Evolutionary conservation across 108 stramenopile genomes (phyloP), one percentile per base, ranked within the genome.

Genomic region (Bacterosira constricta): DNA sequence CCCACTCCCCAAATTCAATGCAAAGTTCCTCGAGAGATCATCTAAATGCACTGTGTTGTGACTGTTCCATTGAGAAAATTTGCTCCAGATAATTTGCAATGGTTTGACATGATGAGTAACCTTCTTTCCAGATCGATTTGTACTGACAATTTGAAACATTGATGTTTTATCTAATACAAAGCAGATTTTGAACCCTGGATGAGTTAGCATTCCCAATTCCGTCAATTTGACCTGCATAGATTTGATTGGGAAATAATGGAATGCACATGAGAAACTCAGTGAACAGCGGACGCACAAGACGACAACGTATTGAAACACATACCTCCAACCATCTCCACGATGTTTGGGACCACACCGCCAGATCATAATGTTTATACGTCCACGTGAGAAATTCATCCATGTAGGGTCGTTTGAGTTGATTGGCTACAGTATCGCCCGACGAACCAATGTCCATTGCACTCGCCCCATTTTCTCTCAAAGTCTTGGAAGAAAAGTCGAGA

Each of bases 321-420:
- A 56, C 55, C 72, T 98, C 98, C 12, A 98, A 83, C 95, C 97
- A 99, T 53, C 95, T 76, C 98, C 98, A 99, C 6, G 86, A 88
- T 21, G 98, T 99, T 81, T 99, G 98, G 17, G 79, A 82, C 98
- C 98, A 99, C 6, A 97, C 91, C 0, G 92, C 94, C 39, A 99
- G 69, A 79, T 99, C 96, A 72, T 96, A 99, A 72, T 92, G 54
- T 47, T 82, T 78, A 80, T 97, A 99, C 34, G 82, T 81, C 39
- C 76, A 63, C 0, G 83, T 64, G 0, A 98, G 81, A 55, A 98
- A 98, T 8, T 89, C 75, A 78, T 97, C 94, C 91, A 97, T 92
- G 71, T 87, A 84, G 0, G 97, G 97, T 26, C 96, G 87, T 69
- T 91, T 85, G 57, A 88, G 69, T 23, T 44, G 35, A 38, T 77